These are phyloP conservation scores for Scheffersomyces cryptocercus DNA, from an alignment of 1,139 yeast species.

Conservation along the genomic window DNA sequence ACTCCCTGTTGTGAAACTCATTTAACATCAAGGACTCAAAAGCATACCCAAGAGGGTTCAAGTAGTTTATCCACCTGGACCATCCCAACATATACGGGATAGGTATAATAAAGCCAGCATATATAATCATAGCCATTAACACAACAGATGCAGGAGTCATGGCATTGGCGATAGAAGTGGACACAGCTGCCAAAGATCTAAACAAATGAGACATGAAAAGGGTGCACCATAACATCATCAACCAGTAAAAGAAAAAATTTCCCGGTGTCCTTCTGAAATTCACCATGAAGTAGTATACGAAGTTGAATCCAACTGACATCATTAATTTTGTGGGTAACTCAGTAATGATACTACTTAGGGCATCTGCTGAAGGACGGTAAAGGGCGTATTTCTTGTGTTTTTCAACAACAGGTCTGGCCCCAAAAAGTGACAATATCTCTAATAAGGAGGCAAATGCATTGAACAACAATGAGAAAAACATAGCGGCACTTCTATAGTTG, in stretches of 20 bases:
- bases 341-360: conserved; percentile 57
- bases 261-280: conserved; percentile 60
- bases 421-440: conserved; percentile 57
- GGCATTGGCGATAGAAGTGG: conserved; percentile 58
- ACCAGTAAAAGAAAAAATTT: conserved; percentile 55
- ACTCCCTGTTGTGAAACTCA: conserved; percentile 43
- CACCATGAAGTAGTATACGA: conserved; percentile 60
- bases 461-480: conserved; percentile 58
- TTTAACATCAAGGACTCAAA: conserved; percentile 59
- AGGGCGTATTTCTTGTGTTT: conserved; percentile 65
- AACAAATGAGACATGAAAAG: conserved; percentile 59
- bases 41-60: conserved; percentile 58
- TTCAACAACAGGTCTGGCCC: conserved; percentile 58
- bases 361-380: conserved; percentile 69
- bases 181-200: conserved; percentile 58
- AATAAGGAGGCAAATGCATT: conserved; percentile 59
- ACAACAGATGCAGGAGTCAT: conserved; percentile 62
- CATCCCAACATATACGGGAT: conserved; percentile 60
- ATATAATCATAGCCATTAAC: conserved; percentile 53
- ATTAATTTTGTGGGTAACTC: conserved; percentile 57
- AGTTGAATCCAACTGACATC: conserved; percentile 44
- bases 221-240: conserved; percentile 43
- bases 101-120: conserved; percentile 62
- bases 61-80: conserved; percentile 62
- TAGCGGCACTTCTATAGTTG: conserved; percentile 56